phyloP scores from a whole-genome alignment of 306 rosid genomes.

The Cucumis cinereus region DNA sequence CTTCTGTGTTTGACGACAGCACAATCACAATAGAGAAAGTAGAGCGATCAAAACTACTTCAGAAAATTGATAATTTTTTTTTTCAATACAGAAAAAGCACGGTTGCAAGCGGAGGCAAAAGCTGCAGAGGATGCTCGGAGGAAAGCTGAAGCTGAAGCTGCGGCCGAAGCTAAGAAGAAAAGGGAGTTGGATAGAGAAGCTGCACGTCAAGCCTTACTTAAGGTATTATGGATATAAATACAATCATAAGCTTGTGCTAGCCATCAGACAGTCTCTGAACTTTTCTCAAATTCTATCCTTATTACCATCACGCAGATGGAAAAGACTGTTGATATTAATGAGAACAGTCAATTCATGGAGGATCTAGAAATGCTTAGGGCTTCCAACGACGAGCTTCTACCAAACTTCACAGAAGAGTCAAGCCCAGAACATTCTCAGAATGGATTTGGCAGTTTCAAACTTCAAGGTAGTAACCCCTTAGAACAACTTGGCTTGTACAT shows the following conservation, averaged over 20 bases:
- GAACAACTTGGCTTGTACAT: slow-evolving; percentile 74
- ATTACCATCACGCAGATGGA: slow-evolving; percentile 44
- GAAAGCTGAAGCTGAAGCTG: slow-evolving; percentile 74
- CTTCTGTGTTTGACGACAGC: background rate
- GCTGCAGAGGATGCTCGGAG: slow-evolving; percentile 89
- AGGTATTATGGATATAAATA: slow-evolving; percentile 26
- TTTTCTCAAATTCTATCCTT: background rate
- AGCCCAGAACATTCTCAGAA: slow-evolving; percentile 37
- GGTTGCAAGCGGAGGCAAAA: slow-evolving; percentile 81
- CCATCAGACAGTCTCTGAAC: background rate
- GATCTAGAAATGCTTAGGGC: slow-evolving; percentile 75
- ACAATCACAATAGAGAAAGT: background rate
- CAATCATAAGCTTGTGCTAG: background rate
- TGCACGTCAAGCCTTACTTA: slow-evolving; percentile 76
- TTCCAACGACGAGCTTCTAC: slow-evolving; percentile 24
- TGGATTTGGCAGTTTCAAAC: slow-evolving; percentile 51
- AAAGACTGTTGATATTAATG: slow-evolving; percentile 80
- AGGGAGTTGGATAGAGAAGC: slow-evolving; percentile 92
- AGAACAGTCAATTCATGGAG: slow-evolving; percentile 65
- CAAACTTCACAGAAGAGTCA: slow-evolving; percentile 43
- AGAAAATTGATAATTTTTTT: background rate
- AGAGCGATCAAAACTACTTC: background rate
- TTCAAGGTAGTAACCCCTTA: slow-evolving; percentile 57
- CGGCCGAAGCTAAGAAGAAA: slow-evolving; percentile 62
- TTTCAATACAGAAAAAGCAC: slow-evolving; percentile 61